Evolutionary conservation across 1,284 basidiomycete genomes (phyloP).

Genomic region (Cryptococcus amylolentus): DNA sequence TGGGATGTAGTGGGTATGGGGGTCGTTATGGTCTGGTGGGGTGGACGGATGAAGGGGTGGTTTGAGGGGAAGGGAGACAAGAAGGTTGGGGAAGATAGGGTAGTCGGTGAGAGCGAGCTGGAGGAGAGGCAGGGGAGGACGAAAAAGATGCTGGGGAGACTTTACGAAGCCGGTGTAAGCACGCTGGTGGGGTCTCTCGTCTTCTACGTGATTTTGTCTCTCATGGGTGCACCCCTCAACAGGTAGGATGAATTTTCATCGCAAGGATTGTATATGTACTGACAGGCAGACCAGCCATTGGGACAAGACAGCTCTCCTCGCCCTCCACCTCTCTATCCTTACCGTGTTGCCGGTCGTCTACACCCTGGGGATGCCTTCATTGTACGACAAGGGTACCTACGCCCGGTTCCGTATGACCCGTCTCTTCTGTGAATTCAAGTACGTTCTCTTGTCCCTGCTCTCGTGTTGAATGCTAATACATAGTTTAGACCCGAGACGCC

Average conservation of each 20-base stretch:
- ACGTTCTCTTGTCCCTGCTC: slow-evolving; percentile 44
- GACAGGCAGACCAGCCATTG: slow-evolving; percentile 25
- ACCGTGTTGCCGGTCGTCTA: slow-evolving; percentile 66
- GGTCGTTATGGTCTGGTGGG: slow-evolving; percentile 70
- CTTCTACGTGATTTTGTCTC: slow-evolving; percentile 56
- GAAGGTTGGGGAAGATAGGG: background rate
- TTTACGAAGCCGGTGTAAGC: slow-evolving; percentile 56
- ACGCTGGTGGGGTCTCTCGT: slow-evolving; percentile 57
- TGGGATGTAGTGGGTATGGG: slow-evolving; percentile 61
- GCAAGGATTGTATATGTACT: slow-evolving; percentile 49
- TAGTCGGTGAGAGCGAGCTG: slow-evolving; percentile 28
- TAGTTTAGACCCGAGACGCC: slow-evolving; percentile 60
- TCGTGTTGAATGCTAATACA: background rate
- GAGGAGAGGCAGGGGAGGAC: slow-evolving; percentile 28
- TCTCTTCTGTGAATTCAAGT: slow-evolving; percentile 75
- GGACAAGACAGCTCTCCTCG: slow-evolving; percentile 60
- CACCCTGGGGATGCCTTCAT: slow-evolving; percentile 61
- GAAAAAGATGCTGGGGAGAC: slow-evolving; percentile 36
- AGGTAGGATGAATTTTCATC: slow-evolving; percentile 51
- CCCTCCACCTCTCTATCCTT: slow-evolving; percentile 66
- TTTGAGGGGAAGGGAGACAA: slow-evolving; percentile 15
- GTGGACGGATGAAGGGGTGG: slow-evolving; percentile 61
- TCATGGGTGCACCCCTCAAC: slow-evolving; percentile 71
- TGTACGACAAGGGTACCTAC: slow-evolving; percentile 36
- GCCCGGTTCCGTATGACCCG: slow-evolving; percentile 59